Percentiles rank a stretch among this genome's conserved stretches.
phyloP scores from a whole-genome alignment of 2,329 filamentous ascomycete genomes.

The Dothideomycetes sp. region DNA sequence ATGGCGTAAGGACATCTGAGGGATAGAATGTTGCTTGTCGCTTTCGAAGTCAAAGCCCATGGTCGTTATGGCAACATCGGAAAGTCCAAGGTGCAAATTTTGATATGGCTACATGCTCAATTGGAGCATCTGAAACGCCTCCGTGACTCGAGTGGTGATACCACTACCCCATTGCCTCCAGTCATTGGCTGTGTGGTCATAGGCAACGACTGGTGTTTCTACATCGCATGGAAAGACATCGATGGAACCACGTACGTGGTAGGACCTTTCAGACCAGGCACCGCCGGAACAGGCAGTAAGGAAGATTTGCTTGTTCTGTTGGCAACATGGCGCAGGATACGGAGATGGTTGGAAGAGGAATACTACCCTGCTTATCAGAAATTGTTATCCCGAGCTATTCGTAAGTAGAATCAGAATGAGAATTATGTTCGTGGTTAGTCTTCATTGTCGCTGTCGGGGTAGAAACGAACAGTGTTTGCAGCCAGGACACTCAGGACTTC shows the following conservation, averaged over 20 bases:
- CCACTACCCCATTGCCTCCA: neutral
- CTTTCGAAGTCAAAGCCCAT: neutral
- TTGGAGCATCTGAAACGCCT: neutral
- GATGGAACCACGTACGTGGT: neutral
- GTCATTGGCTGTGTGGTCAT: neutral
- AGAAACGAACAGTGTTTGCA: no score
- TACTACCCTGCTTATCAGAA: no score
- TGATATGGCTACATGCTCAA: neutral
- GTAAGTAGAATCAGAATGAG: no score
- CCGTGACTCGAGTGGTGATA: neutral
- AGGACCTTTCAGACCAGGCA: neutral
- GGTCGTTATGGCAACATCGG: neutral
- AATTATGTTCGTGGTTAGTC: no score
- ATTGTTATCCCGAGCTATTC: no score
- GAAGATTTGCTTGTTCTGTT: neutral
- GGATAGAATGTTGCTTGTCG: no score
- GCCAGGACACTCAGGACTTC: no score
- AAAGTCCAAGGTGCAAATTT: neutral
- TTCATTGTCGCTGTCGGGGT: no score
- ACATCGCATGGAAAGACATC: neutral
- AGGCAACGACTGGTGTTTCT: neutral
- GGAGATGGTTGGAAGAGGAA: no score
- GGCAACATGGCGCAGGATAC: neutral
- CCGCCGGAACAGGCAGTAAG: neutral
- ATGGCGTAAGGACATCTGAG: no score